Base-by-base conservation (phyloP, 2,329 filamentous ascomycete genomes). In the Didymella lethalis region DNA sequence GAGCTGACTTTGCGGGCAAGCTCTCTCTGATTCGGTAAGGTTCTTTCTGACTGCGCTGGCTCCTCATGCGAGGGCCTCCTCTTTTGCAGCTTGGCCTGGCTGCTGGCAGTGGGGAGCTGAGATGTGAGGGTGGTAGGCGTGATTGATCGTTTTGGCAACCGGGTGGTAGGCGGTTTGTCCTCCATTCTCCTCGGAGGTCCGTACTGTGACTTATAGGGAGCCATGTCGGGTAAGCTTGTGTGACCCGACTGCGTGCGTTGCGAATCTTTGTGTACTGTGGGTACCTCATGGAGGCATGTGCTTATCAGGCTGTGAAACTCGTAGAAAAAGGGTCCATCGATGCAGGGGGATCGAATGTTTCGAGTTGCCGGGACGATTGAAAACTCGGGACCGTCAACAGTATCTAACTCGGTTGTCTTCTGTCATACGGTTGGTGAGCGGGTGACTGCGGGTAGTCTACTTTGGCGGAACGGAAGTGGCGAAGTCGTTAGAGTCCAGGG, bases 261-360 rank as follows among this genome's bases (percentile, higher is more conserved):
- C 70, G 61, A 61, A 67, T 64, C 59, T 57, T 66, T 69, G 70
- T 72, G 72, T 71, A 67, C 66, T 67, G 68, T 64, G 67, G 69
- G 72, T 68, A 72, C 75, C 74, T 77, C 76, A 79, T 79, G 73
- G 74, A 77, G 73, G 67, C 75, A 76, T 77, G 63, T 71, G 67
- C 67, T 67, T 62, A 53, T 67, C 55, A 64, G 62, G 61, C 59
- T 60, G 66, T 70, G 55, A 62, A 65, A 65, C 64, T 63, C 57
- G 66, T 49, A 53, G 52, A 48, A 61, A 54, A 51, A 48, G 54
- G 51, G 61, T 20, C 60, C 59, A 67, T 62, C 54, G 59, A 65
- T 38, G 66, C 57, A 61, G 65, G 57, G 62, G 59, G 49, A 55
- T 58, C 59, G 65, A 51, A 51, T 51, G 64, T 64, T 58, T 50